Base-by-base conservation (phyloP, 345 rosid genomes). In the Eutrema yunnanense region DNA sequence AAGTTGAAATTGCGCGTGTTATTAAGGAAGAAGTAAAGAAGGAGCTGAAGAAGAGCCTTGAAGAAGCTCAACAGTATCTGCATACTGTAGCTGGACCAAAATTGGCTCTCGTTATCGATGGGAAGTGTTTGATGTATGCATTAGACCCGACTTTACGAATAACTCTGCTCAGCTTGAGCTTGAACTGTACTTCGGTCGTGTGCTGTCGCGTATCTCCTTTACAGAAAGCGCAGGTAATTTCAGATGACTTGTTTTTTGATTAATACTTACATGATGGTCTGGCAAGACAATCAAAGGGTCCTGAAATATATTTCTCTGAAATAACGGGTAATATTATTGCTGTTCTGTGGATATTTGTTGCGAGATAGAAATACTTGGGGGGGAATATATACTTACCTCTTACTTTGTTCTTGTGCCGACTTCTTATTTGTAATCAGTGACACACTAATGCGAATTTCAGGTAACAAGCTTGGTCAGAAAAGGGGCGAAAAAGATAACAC, bases 141-240 rank as follows among this genome's bases (percentile, higher is more conserved):
- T 78, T 94, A 72, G 99, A 92, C 80, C 93, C 96, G 55, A 81
- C 76, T 72, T 81, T 94, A 70, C 91, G 96, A 54, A 79, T 84
- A 62, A 86, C 87, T 84, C 84, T 94, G 56, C 95, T 94, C 79
- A 91, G 82, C 83, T 77, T 94, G 84, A 89, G 99, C 88, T 77
- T 94, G 87, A 94, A 89, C 78, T 94, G 99, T 73, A 82, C 80
- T 80, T 89, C 97, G 57, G 98, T 94, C 55, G 93, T 94, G 74
- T 94, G 98, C 81, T 94, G 98, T 80, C 91, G 98, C 29, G 98
- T 94, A 80, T 94, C 97, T 74, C 98, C 98, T 63, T 80, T 94
- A 62, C 98, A 94, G 84, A 94, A 94, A 82, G 98, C 98, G 44
- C 98, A 94, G 96, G 98, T 94, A 70, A 75, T 62, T 58, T 52